phyloP scores from a whole-genome alignment of 306 rosid species.

The Cucumis melo region DNA sequence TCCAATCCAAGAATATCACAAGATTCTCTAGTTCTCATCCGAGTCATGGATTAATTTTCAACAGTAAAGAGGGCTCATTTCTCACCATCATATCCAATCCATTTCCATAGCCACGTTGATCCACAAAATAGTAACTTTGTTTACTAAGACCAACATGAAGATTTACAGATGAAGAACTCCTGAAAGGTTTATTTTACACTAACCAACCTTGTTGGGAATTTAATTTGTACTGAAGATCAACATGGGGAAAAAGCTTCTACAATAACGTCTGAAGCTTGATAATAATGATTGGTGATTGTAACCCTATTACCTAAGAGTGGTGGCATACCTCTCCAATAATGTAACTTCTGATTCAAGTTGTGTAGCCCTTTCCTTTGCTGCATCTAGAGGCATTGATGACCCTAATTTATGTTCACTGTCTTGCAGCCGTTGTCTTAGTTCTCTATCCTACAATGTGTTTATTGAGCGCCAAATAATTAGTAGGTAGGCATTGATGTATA shows the following conservation, averaged over 20 bases:
- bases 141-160: background rate
- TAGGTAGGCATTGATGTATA: background rate
- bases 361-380: conserved; percentile 63
- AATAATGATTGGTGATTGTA: background rate
- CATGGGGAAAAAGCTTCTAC: background rate
- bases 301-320: background rate
- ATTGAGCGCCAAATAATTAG: background rate
- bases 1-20: background rate
- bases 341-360: conserved; percentile 81
- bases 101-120: background rate
- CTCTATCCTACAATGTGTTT: conserved; percentile 44
- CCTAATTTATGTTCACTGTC: conserved; percentile 83
- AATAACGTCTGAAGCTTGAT: background rate
- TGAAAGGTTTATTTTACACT: background rate
- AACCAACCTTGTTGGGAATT: background rate
- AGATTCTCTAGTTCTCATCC: background rate
- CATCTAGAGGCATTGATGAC: conserved; percentile 72
- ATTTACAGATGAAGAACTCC: background rate
- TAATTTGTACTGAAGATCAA: background rate
- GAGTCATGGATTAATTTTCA: background rate
- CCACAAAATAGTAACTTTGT: background rate
- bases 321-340: conserved; percentile 59
- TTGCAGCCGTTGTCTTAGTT: conserved; percentile 61
- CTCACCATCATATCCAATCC: background rate
- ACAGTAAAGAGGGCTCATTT: background rate